Percentiles rank a stretch among this genome's conserved stretches.
Evolutionary conservation across 495 filamentous ascomycete genomes (phyloP).

Genomic region (Aspergillus kassunensis): DNA sequence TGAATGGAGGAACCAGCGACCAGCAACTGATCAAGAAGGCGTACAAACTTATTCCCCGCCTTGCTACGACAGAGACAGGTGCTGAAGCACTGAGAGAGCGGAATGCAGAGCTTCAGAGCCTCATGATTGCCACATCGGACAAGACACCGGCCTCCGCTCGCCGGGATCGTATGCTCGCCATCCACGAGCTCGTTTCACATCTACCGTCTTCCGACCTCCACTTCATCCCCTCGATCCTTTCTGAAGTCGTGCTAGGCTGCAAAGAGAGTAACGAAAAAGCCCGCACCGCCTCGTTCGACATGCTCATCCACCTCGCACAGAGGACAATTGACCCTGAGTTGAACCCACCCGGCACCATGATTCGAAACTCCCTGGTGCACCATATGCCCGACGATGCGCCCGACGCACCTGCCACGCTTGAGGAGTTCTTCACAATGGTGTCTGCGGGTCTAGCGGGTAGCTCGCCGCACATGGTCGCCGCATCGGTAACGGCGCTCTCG

Average conservation of each 20-base stretch:
- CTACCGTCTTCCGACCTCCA: constrained; percentile 73
- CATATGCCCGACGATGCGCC: constrained; percentile 79
- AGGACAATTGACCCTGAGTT: constrained; percentile 58
- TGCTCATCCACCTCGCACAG: constrained; percentile 83
- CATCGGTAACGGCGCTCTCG: constrained; percentile 86
- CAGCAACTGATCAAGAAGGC: constrained; percentile 99
- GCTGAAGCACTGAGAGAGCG: constrained; percentile 66
- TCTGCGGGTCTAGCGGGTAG: constrained; percentile 87
- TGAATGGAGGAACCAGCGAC: constrained; percentile 61
- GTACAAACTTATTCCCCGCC: constrained; percentile 90
- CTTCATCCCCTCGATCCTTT: constrained; percentile 86
- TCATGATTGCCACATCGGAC: constrained; percentile 72
- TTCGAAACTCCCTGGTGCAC: constrained; percentile 78
- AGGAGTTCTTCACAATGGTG: constrained; percentile 98
- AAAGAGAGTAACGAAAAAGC: constrained; percentile 98
- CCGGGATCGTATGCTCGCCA: constrained; percentile 77
- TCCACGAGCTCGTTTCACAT: constrained; percentile 71
- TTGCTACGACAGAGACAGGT: constrained; percentile 75
- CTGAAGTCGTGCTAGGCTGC: constrained; percentile 88
- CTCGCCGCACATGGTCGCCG: constrained; percentile 92
- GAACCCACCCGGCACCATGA: constrained; percentile 60
- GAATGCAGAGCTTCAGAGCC: constrained; percentile 67
- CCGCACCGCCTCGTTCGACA: constrained; percentile 79
- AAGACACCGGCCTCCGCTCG: constrained; percentile 80
- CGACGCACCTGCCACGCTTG: constrained; percentile 69